Evolutionary conservation across 2,329 filamentous ascomycete genomes (phyloP).

Genomic region (Balansia obtecta): DNA sequence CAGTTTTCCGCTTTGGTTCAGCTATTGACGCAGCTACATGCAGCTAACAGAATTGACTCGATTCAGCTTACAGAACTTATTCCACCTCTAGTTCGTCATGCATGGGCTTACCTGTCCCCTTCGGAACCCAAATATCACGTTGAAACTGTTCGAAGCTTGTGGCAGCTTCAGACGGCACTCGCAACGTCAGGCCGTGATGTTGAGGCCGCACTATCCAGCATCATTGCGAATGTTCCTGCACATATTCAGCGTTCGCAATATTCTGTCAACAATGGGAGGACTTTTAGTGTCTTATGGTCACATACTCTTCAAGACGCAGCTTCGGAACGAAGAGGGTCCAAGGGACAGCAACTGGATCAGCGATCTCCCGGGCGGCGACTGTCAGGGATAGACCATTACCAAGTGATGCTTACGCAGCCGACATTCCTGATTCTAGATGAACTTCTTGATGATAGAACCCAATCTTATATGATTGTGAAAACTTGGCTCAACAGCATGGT

Average conservation of each 20-base stretch:
- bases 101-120: slow-evolving; percentile 76
- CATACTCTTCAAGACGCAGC: slow-evolving; percentile 55
- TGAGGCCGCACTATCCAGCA: slow-evolving; percentile 61
- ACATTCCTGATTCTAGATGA: slow-evolving; percentile 73
- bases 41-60: slow-evolving; percentile 35
- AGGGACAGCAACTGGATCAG: slow-evolving; percentile 25
- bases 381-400: slow-evolving; percentile 49
- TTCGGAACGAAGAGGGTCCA: slow-evolving; percentile 38
- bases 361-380: slow-evolving; percentile 28
- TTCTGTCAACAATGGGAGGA: slow-evolving; percentile 48
- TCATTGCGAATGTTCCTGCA: slow-evolving; percentile 36
- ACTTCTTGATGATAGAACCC: slow-evolving; percentile 58
- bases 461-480: slow-evolving; percentile 64
- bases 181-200: slow-evolving; percentile 57
- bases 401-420: slow-evolving; percentile 67
- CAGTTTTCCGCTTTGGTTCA: slow-evolving; percentile 47
- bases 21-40: slow-evolving; percentile 44
- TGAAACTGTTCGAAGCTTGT: slow-evolving; percentile 75
- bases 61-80: slow-evolving; percentile 51
- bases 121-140: slow-evolving; percentile 85
- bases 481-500: slow-evolving; percentile 64
- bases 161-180: slow-evolving; percentile 69
- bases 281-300: slow-evolving; percentile 71
- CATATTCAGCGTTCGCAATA: not conserved
- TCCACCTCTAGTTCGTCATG: slow-evolving; percentile 52